Percentiles rank a stretch among this genome's conserved stretches.
phyloP scores from a whole-genome alignment of 345 rosid genomes.

The Citrus unshiu region DNA sequence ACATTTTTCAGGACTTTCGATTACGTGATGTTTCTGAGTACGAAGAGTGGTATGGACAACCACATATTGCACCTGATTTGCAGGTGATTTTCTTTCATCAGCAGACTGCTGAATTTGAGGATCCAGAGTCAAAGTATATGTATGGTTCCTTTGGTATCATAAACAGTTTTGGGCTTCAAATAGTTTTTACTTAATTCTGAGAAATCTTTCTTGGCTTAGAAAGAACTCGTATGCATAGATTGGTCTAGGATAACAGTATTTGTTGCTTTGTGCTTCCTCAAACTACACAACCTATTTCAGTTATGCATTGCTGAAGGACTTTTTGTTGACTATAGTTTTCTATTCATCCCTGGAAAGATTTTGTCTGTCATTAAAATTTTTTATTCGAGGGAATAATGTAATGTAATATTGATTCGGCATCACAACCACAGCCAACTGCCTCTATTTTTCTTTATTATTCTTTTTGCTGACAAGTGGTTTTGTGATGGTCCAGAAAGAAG shows the following conservation, averaged over 20 bases:
- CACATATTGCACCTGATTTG: slow-evolving; percentile 78
- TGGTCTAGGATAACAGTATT: not conserved
- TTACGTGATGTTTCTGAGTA: slow-evolving; percentile 65
- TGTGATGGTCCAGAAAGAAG: slow-evolving; percentile 59
- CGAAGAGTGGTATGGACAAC: slow-evolving; percentile 98
- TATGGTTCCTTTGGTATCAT: not conserved
- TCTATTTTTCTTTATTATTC: not conserved
- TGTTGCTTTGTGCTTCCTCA: not conserved
- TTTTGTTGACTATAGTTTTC: not conserved
- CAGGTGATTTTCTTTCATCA: slow-evolving; percentile 44
- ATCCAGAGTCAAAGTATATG: not conserved
- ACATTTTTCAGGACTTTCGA: slow-evolving; percentile 58
- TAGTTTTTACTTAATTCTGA: not conserved
- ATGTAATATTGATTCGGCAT: not conserved
- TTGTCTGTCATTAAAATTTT: not conserved
- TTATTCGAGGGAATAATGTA: not conserved
- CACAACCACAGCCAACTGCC: not conserved
- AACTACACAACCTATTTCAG: not conserved
- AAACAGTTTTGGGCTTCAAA: not conserved
- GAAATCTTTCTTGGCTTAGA: not conserved
- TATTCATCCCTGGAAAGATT: not conserved
- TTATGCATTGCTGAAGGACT: not conserved
- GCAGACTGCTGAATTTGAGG: not conserved
- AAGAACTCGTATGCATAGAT: not conserved
- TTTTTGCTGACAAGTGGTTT: slow-evolving; percentile 12